phyloP scores from a whole-genome alignment of 352 stramenopile genomes.

The Phytophthora megakarya region DNA sequence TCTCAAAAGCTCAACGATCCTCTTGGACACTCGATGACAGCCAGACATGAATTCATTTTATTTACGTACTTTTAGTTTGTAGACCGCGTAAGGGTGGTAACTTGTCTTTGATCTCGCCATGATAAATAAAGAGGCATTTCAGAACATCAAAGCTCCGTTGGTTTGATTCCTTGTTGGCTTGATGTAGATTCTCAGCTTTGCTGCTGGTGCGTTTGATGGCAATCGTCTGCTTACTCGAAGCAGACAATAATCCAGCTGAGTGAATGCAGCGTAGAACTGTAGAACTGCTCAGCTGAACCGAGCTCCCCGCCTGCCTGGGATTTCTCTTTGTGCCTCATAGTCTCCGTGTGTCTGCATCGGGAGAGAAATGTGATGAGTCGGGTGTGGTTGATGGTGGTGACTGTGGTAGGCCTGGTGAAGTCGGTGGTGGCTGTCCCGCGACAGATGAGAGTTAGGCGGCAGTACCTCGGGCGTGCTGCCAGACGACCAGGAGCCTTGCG shows the following conservation, averaged over 20 bases:
- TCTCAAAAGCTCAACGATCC: slow-evolving; percentile 2
- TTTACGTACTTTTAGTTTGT: slow-evolving; percentile 21
- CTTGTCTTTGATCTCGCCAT: slow-evolving; percentile 30
- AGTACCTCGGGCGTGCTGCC: slow-evolving; percentile 28
- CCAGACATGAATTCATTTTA: slow-evolving; percentile 17
- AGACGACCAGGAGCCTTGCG: slow-evolving; percentile 46
- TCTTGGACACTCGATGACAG: too few species aligned
- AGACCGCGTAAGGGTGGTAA: slow-evolving; percentile 13
- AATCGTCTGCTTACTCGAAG: slow-evolving; percentile 9
- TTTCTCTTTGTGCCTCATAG: slow-evolving; percentile 31
- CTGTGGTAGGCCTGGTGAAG: slow-evolving; percentile 25
- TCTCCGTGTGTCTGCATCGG: slow-evolving; percentile 27
- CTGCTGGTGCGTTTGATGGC: slow-evolving; percentile 7
- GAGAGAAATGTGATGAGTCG: slow-evolving; percentile 14
- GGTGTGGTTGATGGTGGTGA: slow-evolving; percentile 14
- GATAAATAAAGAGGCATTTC: slow-evolving; percentile 42
- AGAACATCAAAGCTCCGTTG: background rate
- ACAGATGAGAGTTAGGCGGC: slow-evolving; percentile 18
- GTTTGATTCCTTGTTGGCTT: background rate
- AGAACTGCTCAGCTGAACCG: slow-evolving; percentile 29
- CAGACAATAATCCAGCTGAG: background rate
- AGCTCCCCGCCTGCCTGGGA: slow-evolving; percentile 22
- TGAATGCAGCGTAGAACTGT: background rate
- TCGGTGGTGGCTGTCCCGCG: slow-evolving; percentile 34
- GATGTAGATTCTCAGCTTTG: slow-evolving; percentile 9